Evolutionary conservation across 2,329 filamentous ascomycete genomes (phyloP).

Genomic region (Aspergillus clavatus): DNA sequence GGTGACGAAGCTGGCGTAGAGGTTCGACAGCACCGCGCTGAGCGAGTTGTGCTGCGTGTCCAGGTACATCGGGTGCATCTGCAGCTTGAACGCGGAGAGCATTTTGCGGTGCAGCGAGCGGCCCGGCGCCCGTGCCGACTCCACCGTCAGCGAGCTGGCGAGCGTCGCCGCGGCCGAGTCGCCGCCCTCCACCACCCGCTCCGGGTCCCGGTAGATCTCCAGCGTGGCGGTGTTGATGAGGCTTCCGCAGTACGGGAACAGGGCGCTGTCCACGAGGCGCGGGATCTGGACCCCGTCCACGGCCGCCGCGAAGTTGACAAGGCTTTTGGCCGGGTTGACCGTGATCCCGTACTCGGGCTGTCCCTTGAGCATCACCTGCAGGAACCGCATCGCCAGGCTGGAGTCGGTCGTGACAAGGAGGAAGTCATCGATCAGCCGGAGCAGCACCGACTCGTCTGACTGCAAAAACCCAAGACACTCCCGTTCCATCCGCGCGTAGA

Average conservation of each 20-base stretch:
- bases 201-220: conserved; percentile 66
- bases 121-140: conserved; percentile 67
- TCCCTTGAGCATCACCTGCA: conserved; percentile 74
- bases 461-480: conserved; percentile 64
- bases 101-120: conserved; percentile 75
- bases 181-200: conserved; percentile 43
- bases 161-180: conserved; percentile 53
- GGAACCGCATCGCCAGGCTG: conserved; percentile 64
- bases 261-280: conserved; percentile 40
- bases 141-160: conserved; percentile 72
- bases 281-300: conserved; percentile 53
- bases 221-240: conserved; percentile 70
- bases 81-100: conserved; percentile 70
- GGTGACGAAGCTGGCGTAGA: conserved; percentile 70
- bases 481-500: conserved; percentile 82
- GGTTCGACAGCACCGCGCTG: conserved; percentile 64
- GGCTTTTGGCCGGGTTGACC: conserved; percentile 72
- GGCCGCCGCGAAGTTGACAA: conserved; percentile 72
- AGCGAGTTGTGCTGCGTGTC: conserved; percentile 66
- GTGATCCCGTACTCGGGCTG: conserved; percentile 73
- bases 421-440: conserved; percentile 90
- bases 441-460: conserved; percentile 58
- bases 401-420: conserved; percentile 72
- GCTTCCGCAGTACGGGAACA: conserved; percentile 85
- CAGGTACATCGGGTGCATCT: conserved; percentile 58